Evolutionary conservation across 495 filamentous ascomycete genomes (phyloP), one percentile per base, ranked within the genome.

Genomic region (Xylaria curta): DNA sequence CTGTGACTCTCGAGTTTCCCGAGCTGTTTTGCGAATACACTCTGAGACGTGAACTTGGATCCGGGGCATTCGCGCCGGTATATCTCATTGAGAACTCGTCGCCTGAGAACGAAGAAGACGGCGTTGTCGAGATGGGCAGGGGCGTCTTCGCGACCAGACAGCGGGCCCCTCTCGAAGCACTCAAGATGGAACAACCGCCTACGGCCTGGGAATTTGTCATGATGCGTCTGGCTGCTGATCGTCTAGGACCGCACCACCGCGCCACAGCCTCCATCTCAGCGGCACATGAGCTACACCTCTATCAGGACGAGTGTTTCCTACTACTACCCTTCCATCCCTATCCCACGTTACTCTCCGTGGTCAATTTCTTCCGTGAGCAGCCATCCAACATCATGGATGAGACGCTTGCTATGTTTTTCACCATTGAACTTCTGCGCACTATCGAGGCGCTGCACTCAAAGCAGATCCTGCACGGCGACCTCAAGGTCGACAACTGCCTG

Each of bases 131-230:
- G 21, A 88, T 88, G 81, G 85, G 84, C 64, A 82, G 83, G 71
- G 85, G 86, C 10, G 78, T 81, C 5, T 78, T 78, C 59, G 81
- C 83, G 1, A 80, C 82, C 8, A 75, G 76, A 40, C 77, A 74
- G 19, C 87, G 91, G 15, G 81, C 85, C 63, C 71, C 80, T 9
- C 87, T 95, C 24, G 93, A 97, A 80, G 96, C 96, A 1, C 84
- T 99, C 72, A 99, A 99, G 80, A 92, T 97, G 87, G 96, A 99
- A 79, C 75, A 83, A 42, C 94, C 95, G 4, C 93, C 95, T 0
- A 91, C 89, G 17, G 83, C 93, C 1, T 99, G 97, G 96, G 96
- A 99, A 77, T 99, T 98, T 79, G 92, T 97, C 80, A 97, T 99
- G 81, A 95, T 98, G 83, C 91, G 92, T 1, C 88, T 92, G 33